Conservation (phyloP, 345 rosid genomes). For the Triadica sebifera region DNA sequence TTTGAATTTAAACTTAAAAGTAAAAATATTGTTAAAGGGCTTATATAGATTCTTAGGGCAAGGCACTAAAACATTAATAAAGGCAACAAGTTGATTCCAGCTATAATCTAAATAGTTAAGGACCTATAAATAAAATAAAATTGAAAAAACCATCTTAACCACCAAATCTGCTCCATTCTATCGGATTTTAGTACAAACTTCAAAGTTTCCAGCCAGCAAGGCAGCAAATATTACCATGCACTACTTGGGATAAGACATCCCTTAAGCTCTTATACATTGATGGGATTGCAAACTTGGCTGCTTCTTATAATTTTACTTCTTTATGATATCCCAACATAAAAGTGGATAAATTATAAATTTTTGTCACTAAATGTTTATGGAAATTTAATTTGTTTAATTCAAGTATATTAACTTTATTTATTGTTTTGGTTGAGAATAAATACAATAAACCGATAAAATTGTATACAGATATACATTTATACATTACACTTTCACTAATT, state of each 20-base stretch:
- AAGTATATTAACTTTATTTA: too few relatives aligned
- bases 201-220: not conserved
- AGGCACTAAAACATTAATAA: too few relatives aligned
- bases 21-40: too few relatives aligned
- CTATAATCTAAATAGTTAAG: not conserved
- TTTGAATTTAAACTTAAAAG: too few relatives aligned
- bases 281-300: conserved; percentile 5
- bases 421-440: too few relatives aligned
- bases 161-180: not conserved
- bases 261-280: not conserved
- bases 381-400: too few relatives aligned
- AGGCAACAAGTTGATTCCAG: not conserved
- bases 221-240: not conserved
- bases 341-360: not conserved
- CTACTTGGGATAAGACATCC: not conserved
- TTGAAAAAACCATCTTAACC: not conserved
- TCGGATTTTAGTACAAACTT: not conserved
- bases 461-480: too few relatives aligned
- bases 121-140: not conserved
- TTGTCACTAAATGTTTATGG: not conserved
- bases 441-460: too few relatives aligned
- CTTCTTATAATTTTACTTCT: not conserved
- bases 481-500: too few relatives aligned
- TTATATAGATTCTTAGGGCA: too few relatives aligned
- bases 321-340: not conserved